phyloP scores from a whole-genome alignment of 1,284 basidiomycete genomes.

The Sphagnurus paluster region DNA sequence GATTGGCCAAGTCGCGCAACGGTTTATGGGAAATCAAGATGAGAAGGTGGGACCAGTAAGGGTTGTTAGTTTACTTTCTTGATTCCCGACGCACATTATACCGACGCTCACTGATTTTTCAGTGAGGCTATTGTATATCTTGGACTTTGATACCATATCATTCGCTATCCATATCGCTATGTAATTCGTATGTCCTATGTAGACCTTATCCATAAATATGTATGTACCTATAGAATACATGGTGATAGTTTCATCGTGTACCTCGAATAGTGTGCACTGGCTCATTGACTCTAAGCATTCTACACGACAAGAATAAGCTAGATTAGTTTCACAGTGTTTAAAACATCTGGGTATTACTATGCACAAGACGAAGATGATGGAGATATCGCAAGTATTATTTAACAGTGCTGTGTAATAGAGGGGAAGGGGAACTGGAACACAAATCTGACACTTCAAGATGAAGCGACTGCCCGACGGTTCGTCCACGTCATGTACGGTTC shows the following conservation, averaged over 20 bases:
- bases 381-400: conserved; percentile 11
- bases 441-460: conserved; percentile 27
- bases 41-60: conserved; percentile 18
- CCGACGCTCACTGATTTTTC: neutral
- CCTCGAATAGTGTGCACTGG: neutral
- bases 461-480: conserved; percentile 64
- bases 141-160: neutral
- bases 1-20: conserved; percentile 28
- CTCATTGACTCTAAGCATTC: neutral
- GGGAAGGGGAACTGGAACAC: neutral
- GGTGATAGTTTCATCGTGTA: neutral
- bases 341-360: conserved; percentile 17
- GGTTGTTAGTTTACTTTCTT: neutral
- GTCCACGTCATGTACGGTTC: conserved; percentile 85
- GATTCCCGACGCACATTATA: neutral
- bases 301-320: conserved; percentile 6
- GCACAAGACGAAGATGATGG: conserved; percentile 7
- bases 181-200: too few relatives aligned
- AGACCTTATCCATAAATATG: too few relatives aligned
- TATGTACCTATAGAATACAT: too few relatives aligned
- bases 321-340: conserved; percentile 12
- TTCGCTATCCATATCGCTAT: conserved; percentile 4
- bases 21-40: conserved; percentile 38
- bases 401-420: conserved; percentile 1
- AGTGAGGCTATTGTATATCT: neutral